Base-by-base conservation (phyloP, 2,329 filamentous ascomycete genomes). In the Microdochium trichocladiopsis region DNA sequence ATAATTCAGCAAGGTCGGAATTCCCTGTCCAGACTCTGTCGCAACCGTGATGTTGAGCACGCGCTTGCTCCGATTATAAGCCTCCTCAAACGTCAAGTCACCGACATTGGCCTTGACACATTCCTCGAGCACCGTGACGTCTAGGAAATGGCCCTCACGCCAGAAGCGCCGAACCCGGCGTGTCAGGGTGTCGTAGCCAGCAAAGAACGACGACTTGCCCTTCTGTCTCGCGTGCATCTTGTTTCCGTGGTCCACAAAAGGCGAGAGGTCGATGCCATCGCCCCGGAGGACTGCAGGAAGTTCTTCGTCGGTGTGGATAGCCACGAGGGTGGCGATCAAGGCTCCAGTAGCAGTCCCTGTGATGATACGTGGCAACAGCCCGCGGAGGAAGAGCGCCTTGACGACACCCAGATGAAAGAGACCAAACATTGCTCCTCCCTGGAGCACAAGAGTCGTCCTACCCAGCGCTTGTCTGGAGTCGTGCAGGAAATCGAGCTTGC, bases 21-120 rank as follows among this genome's bases (percentile, higher is more conserved):
- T 83, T 31, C 89, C 90, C 14, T 83, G 84, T 55, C 85, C 82
- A 5, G 82, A 83, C 22, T 83, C 84, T 1, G 87, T 89, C 0
- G 88, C 88, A 22, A 96, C 86, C 0, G 91, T 96, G 57, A 97
- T 96, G 65, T 96, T 96, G 59, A 97, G 73, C 3, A 95, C 84
- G 50, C 90, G 78, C 64, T 94, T 94, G 37, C 90, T 96, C 55
- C 84, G 83, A 50, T 85, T 81, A 63, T 92, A 96, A 0, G 93
- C 93, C 70, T 96, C 93, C 67, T 95, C 90, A 63, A 97, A 97
- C 0, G 92, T 96, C 56, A 95, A 66, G 61, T 96, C 88, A 10
- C 91, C 92, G 14, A 96, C 84, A 59, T 96, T 95, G 14, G 86
- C 83, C 53, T 87, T 80, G 14, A 96, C 87, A 59, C 90, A 93